Evolutionary conservation across 805 yeast genomes (phyloP).

Genomic region (Pichia membranifaciens): DNA sequence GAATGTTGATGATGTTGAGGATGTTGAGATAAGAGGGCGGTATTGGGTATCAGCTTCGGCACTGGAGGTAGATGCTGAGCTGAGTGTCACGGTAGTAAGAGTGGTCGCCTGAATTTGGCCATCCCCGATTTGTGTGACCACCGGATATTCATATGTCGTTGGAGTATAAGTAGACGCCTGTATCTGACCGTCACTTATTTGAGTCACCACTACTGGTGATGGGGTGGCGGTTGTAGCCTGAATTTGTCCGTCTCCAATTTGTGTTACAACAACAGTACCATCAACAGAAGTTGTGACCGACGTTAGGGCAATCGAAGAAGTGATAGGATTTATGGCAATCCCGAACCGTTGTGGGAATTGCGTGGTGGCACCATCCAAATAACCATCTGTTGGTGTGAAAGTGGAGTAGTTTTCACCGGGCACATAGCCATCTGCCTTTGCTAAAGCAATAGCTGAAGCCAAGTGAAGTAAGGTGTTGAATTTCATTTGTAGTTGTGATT

Average conservation of each 20-base stretch:
- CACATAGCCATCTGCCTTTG: slow-evolving; percentile 5
- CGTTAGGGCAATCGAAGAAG: slow-evolving; percentile 30
- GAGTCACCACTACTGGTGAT: slow-evolving; percentile 36
- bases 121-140: slow-evolving; percentile 43
- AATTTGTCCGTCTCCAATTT: slow-evolving; percentile 44
- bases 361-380: slow-evolving; percentile 48
- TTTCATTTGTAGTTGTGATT: slow-evolving; percentile 4
- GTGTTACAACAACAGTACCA: slow-evolving; percentile 25
- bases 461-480: not conserved
- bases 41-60: no score
- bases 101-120: slow-evolving; percentile 35
- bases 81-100: not conserved
- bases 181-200: slow-evolving; percentile 44
- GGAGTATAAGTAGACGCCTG: slow-evolving; percentile 33
- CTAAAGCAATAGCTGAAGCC: not conserved
- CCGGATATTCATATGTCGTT: slow-evolving; percentile 20
- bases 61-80: no score
- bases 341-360: slow-evolving; percentile 56
- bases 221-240: slow-evolving; percentile 34
- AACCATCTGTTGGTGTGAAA: slow-evolving; percentile 53
- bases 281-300: slow-evolving; percentile 16
- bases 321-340: slow-evolving; percentile 54
- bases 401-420: slow-evolving; percentile 56
- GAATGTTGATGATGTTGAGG: no score
- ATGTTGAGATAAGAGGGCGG: no score